Percentiles rank a stretch among this genome's conserved stretches.
Conservation (phyloP, 2,329 filamentous ascomycete species). For the Clonostachys rhizophaga region DNA sequence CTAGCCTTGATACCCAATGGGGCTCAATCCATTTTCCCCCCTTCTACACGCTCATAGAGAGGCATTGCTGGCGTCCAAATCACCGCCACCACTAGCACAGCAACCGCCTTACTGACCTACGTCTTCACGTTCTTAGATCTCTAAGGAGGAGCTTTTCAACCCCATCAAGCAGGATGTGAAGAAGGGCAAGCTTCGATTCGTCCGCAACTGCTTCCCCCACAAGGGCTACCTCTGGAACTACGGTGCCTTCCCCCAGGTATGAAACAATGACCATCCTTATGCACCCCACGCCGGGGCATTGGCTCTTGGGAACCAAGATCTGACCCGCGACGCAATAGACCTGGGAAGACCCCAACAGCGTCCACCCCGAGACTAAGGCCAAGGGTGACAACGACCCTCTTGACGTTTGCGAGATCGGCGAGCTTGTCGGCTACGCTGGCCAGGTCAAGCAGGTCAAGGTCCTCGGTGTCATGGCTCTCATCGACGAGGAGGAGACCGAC, state of each 20-base stretch:
- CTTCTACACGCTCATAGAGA: not conserved
- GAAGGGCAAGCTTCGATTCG: slow-evolving; percentile 99
- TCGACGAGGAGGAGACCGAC: slow-evolving; percentile 99
- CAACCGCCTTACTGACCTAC: not conserved
- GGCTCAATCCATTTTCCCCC: not conserved
- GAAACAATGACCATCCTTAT: slow-evolving; percentile 10
- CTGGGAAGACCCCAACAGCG: slow-evolving; percentile 95
- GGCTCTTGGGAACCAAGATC: not conserved
- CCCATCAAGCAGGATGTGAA: slow-evolving; percentile 99
- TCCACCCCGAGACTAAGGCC: slow-evolving; percentile 98
- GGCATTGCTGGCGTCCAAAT: not conserved
- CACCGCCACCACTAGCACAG: too few relatives aligned
- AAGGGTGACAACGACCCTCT: slow-evolving; percentile 99
- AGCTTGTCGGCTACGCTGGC: slow-evolving; percentile 91
- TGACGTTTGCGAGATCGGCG: slow-evolving; percentile 98
- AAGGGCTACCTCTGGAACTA: slow-evolving; percentile 99
- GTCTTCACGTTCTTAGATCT: slow-evolving; percentile 60
- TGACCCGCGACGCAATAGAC: slow-evolving; percentile 53
- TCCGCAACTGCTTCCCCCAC: slow-evolving; percentile 99
- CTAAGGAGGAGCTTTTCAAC: slow-evolving; percentile 97
- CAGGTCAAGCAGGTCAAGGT: slow-evolving; percentile 99
- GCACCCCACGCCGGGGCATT: not conserved
- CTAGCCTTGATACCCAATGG: not conserved
- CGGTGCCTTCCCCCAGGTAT: slow-evolving; percentile 95
- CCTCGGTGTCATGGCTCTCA: slow-evolving; percentile 96